Evolutionary conservation across 2,329 filamentous ascomycete genomes (phyloP), one percentile per base, ranked within the genome.

Genomic region (Paecilomyces sp.): DNA sequence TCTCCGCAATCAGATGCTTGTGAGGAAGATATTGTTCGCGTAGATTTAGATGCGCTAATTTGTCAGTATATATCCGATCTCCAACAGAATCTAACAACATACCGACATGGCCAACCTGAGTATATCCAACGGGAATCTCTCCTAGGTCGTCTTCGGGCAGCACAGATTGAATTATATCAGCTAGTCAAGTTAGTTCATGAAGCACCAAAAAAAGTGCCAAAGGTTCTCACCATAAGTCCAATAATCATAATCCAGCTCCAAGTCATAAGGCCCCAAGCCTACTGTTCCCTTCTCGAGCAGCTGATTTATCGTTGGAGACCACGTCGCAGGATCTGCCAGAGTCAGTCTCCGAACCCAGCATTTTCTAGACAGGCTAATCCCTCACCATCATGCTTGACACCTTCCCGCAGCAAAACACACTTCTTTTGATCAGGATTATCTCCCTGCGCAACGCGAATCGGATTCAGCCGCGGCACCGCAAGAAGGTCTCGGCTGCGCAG

Each of bases 81-180:
- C 3, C 57, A 55, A 2, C 57, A n/a, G 34, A 13, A 31, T 18
- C 24, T 24, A 56, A 59, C 55, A 60, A 56, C 22, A 60, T 80
- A 89, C 87, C 85, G 56, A 97, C 87, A 68, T 97, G 93, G 22
- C 94, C 93, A 36, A 93, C 92, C 36, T 88, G 87, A 59, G 91
- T 91, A 79, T 96, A 97, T 55, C 92, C 91, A 33, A 86, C 85
- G 2, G 92, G 93, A 33, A 94, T 86, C 64, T 95, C 92, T 50
- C 88, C 87, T 65, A 92, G 86, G 25, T 89, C 81, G 55, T 91
- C 87, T 64, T 92, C 87, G 0, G 92, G 92, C 0, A 99, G 81
- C 58, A 97, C 85, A 3, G 91, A 85, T 55, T 81, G 81, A 70
- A 97, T 90, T 47, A 99, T 89, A 66, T 97, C 92, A 62, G 88